These are phyloP conservation scores for Dryas drummondii DNA, from an alignment of 306 rosid species.

Conservation along the genomic window DNA sequence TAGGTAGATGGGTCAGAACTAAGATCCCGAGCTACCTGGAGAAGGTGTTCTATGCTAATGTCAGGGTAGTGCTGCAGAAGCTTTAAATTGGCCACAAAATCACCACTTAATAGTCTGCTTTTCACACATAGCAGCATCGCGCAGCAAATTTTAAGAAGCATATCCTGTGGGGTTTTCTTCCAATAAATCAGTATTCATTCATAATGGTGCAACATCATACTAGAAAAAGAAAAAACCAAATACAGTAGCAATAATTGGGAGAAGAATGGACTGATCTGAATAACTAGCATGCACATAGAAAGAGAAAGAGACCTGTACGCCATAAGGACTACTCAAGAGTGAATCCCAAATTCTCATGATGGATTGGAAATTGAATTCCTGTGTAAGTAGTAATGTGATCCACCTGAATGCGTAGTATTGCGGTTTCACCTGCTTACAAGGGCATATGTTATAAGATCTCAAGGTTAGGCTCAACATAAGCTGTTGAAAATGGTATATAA, in stretches of 20 bases:
- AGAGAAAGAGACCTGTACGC: conserved; percentile 62
- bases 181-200: conserved; percentile 1
- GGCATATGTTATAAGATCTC: conserved; percentile 18
- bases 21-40: conserved; percentile 67
- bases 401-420: conserved; percentile 82
- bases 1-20: conserved; percentile 56
- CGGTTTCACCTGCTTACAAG: conserved; percentile 55
- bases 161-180: conserved; percentile 47
- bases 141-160: conserved; percentile 77
- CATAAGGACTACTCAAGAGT: conserved; percentile 65
- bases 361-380: conserved; percentile 63
- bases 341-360: conserved; percentile 87
- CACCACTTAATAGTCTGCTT: conserved; percentile 60
- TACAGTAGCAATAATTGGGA: neutral
- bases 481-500: neutral
- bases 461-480: conserved; percentile 18
- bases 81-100: conserved; percentile 66
- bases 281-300: neutral
- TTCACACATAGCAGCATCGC: conserved; percentile 78
- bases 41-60: conserved; percentile 61
- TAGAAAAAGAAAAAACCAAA: neutral
- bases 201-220: neutral
- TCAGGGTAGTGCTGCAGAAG: conserved; percentile 76
- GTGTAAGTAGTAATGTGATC: conserved; percentile 82
- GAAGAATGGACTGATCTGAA: conserved; percentile 7